phyloP scores from a whole-genome alignment of 2,329 filamentous ascomycete species.

The Ophiostoma populinum region DNA sequence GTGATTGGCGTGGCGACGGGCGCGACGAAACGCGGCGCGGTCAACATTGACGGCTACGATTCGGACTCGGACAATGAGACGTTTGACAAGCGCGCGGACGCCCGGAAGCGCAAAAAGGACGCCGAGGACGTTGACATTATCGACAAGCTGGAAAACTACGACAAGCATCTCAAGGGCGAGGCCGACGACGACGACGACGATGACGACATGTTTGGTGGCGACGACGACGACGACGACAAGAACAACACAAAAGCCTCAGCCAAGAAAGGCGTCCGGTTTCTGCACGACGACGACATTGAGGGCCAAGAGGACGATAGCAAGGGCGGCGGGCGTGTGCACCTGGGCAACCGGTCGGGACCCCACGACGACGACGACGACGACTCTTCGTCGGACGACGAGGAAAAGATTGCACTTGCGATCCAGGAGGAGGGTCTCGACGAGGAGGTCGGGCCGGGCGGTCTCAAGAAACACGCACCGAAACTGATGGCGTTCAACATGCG shows the following conservation, averaged over 20 bases:
- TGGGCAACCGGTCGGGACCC: slow-evolving; percentile 13
- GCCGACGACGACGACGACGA: slow-evolving; percentile 41
- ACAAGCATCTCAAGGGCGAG: slow-evolving; percentile 21
- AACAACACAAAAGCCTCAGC: slow-evolving; percentile 16
- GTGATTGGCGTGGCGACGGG: slow-evolving; percentile 68
- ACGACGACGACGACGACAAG: slow-evolving; percentile 33
- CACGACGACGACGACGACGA: slow-evolving; percentile 14
- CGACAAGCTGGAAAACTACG: slow-evolving; percentile 38
- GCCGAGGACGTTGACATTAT: slow-evolving; percentile 27
- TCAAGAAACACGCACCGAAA: slow-evolving; percentile 85
- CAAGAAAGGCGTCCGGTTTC: slow-evolving; percentile 39
- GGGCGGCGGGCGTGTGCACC: slow-evolving; percentile 2
- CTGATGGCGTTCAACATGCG: slow-evolving; percentile 94
- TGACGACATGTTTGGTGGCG: slow-evolving; percentile 72
- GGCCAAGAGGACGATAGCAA: slow-evolving; percentile 49
- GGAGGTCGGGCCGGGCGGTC: slow-evolving; percentile 75
- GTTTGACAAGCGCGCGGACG: slow-evolving; percentile 58
- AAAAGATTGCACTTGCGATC: slow-evolving; percentile 58
- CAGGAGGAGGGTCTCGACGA: slow-evolving; percentile 66
- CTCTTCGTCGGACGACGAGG: slow-evolving; percentile 28
- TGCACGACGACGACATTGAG: slow-evolving; percentile 48
- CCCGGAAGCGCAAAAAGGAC: slow-evolving; percentile 22
- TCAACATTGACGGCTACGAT: slow-evolving; percentile 94
- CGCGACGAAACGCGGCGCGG: slow-evolving; percentile 73
- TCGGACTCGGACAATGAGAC: slow-evolving; percentile 86